These are phyloP conservation scores for Choiromyces venosus DNA, from an alignment of 495 filamentous ascomycete species.

Conservation along the genomic window DNA sequence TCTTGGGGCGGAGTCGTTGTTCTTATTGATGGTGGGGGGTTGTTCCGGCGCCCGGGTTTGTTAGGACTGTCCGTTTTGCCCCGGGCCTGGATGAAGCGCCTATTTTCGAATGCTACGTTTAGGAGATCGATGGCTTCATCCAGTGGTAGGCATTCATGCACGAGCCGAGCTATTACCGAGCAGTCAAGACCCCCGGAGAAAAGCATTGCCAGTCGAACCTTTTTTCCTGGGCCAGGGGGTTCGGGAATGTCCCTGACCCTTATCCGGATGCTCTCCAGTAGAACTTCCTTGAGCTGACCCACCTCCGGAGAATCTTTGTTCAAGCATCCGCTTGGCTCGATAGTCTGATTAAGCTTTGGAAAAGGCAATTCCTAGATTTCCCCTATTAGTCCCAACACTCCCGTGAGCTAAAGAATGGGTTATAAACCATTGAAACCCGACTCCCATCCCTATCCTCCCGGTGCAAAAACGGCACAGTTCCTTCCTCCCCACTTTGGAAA, in stretches of 20 bases:
- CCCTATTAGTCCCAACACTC: conserved; percentile 39
- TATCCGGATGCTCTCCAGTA: conserved; percentile 59
- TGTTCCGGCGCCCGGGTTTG: conserved; percentile 26
- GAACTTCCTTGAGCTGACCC: conserved; percentile 51
- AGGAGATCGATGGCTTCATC: conserved; percentile 73
- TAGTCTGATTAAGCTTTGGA: neutral
- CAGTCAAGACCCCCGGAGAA: conserved; percentile 96
- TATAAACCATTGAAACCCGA: conserved; percentile 42
- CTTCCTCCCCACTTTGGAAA: conserved; percentile 42
- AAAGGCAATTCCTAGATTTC: conserved; percentile 46
- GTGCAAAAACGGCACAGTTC: conserved; percentile 28
- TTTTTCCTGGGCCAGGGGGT: conserved; percentile 45
- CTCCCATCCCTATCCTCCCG: conserved; percentile 12
- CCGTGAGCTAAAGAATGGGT: conserved; percentile 9
- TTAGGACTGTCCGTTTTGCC: conserved; percentile 18
- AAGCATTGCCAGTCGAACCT: conserved; percentile 61
- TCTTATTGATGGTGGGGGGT: neutral
- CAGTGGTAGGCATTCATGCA: conserved; percentile 68
- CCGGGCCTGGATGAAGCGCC: conserved; percentile 57
- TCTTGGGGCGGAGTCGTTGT: conserved; percentile 4
- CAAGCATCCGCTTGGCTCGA: conserved; percentile 37
- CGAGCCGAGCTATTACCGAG: conserved; percentile 73
- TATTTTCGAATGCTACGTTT: conserved; percentile 97
- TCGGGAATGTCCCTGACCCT: conserved; percentile 64
- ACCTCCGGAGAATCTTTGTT: conserved; percentile 53